phyloP scores from a whole-genome alignment of 2,329 filamentous ascomycete genomes.

The Colletotrichum sp. region DNA sequence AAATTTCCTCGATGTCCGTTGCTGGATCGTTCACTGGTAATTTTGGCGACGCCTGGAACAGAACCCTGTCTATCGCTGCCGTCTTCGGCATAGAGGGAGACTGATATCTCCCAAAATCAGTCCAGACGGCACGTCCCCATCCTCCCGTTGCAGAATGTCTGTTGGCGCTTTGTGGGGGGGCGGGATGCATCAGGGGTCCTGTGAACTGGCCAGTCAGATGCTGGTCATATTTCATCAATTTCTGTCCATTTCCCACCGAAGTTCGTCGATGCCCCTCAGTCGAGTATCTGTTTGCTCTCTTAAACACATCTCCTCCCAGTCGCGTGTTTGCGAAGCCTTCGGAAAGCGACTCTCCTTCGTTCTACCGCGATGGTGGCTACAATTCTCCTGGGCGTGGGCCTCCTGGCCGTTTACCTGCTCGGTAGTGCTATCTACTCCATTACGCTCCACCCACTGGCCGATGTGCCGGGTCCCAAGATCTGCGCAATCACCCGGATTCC shows the following conservation, averaged over 20 bases:
- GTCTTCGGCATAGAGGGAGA: not conserved
- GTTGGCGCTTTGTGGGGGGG: not conserved
- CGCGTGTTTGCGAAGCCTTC: not conserved
- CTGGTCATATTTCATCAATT: not conserved
- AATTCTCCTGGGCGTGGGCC: not conserved
- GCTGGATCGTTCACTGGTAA: not conserved
- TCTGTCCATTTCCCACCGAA: not conserved
- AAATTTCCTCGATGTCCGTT: not conserved
- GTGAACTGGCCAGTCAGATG: not conserved
- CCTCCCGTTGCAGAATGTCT: not conserved
- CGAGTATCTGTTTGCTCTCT: not conserved
- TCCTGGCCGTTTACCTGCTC: not conserved
- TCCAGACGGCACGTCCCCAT: not conserved
- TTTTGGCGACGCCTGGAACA: not conserved
- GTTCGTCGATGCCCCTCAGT: not conserved
- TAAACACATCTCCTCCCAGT: not conserved
- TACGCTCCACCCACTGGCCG: constrained; percentile 27
- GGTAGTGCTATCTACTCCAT: constrained; percentile 24
- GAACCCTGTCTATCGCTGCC: not conserved
- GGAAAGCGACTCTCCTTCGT: not conserved
- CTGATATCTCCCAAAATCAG: not conserved
- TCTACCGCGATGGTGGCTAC: not conserved
- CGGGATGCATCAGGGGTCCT: not conserved
- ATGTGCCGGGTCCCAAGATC: constrained; percentile 23
- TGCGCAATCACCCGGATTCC: constrained; percentile 27